phyloP scores from a whole-genome alignment of 2,329 filamentous ascomycete species.

The Conoideocrella luteorostrata region DNA sequence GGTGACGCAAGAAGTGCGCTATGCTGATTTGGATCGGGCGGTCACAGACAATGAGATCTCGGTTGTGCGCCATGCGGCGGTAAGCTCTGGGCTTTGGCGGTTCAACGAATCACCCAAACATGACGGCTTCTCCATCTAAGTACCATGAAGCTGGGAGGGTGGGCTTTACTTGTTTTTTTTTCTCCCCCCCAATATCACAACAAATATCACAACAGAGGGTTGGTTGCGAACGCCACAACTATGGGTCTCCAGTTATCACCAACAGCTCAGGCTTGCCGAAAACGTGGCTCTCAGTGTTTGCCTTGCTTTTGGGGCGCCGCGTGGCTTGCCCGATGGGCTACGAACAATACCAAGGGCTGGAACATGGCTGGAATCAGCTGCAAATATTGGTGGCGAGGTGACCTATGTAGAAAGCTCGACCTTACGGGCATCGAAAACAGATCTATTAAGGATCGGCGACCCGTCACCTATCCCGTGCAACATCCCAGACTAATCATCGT shows the following conservation, averaged over 20 bases:
- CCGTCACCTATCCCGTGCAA: too few relatives aligned
- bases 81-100: constrained; percentile 68
- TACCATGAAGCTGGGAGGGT: too few relatives aligned
- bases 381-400: background rate
- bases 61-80: constrained; percentile 59
- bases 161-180: too few relatives aligned
- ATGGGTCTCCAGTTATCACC: too few relatives aligned
- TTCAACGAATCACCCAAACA: constrained; percentile 61
- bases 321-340: too few relatives aligned
- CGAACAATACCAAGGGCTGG: constrained; percentile 3
- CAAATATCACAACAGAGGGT: too few relatives aligned
- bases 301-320: too few relatives aligned
- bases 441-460: constrained; percentile 3
- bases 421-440: background rate
- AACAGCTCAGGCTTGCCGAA: too few relatives aligned
- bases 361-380: background rate
- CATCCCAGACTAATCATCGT: too few relatives aligned
- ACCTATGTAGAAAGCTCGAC: background rate
- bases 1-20: constrained; percentile 57
- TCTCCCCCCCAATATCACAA: too few relatives aligned
- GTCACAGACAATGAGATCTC: constrained; percentile 53
- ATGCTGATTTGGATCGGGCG: constrained; percentile 72
- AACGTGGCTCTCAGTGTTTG: too few relatives aligned
- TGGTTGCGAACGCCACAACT: too few relatives aligned
- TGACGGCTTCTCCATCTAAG: constrained; percentile 40